These are phyloP conservation scores for Kurtzmaniella quercitrusa DNA, from an alignment of 1,139 yeast genomes.

Conservation along the genomic window DNA sequence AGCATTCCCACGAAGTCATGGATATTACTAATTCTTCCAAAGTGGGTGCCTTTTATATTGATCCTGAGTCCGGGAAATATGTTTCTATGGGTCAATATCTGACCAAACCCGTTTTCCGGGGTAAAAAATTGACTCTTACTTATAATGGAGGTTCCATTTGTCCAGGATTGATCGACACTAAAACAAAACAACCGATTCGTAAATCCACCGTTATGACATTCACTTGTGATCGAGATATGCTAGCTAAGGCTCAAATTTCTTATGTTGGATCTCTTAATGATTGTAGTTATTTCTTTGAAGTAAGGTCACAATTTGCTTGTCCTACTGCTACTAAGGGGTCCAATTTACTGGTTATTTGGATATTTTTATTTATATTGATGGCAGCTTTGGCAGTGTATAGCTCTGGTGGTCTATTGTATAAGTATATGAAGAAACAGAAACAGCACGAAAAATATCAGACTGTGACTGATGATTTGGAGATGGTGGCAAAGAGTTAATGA, in stretches of 20 bases:
- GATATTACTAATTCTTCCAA: conserved; percentile 43
- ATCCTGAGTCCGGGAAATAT: conserved; percentile 43
- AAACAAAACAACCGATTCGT: conserved; percentile 40
- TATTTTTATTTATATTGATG: conserved; percentile 48
- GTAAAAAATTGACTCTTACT: conserved; percentile 65
- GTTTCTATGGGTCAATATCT: conserved; percentile 65
- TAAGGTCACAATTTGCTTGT: conserved; percentile 83
- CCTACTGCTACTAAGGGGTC: conserved; percentile 66
- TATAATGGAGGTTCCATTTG: conserved; percentile 75
- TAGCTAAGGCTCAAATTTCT: conserved; percentile 61
- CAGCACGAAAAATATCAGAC: neutral
- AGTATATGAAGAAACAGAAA: conserved; percentile 13
- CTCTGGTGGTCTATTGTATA: conserved; percentile 52
- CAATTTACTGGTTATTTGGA: conserved; percentile 57
- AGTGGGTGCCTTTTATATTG: conserved; percentile 68
- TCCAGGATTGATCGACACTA: conserved; percentile 25
- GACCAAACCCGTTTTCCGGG: conserved; percentile 61
- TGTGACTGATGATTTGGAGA: neutral
- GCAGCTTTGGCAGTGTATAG: conserved; percentile 54
- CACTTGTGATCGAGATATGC: conserved; percentile 74
- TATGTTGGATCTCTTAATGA: conserved; percentile 71
- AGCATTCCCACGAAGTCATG: conserved; percentile 25
- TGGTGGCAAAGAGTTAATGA: neutral
- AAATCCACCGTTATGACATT: conserved; percentile 70
- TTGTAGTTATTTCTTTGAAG: conserved; percentile 82